Evolutionary conservation across 1,284 basidiomycete species (phyloP).

Genomic region (Marasmius fiardii): DNA sequence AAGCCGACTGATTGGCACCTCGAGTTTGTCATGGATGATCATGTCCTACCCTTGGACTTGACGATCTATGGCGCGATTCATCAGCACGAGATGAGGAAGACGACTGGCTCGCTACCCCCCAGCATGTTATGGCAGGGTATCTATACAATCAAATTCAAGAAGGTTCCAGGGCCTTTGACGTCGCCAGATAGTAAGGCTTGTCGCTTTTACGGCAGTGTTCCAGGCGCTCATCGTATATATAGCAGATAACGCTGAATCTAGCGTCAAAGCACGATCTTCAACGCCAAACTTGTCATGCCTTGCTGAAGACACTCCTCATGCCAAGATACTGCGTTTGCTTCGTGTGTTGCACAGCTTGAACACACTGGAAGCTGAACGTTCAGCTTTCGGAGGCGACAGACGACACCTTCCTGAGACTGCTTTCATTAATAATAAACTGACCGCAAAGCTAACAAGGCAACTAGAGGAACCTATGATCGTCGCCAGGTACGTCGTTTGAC

Average conservation of each 20-base stretch:
- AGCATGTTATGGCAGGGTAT: slow-evolving; percentile 86
- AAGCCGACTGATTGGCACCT: slow-evolving; percentile 96
- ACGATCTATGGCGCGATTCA: slow-evolving; percentile 97
- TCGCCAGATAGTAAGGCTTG: slow-evolving; percentile 52
- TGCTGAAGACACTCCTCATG: slow-evolving; percentile 81
- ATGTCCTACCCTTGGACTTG: slow-evolving; percentile 78
- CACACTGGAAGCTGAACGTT: slow-evolving; percentile 58
- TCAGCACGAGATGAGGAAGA: slow-evolving; percentile 78
- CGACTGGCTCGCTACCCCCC: slow-evolving; percentile 54
- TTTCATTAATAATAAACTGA: slow-evolving; percentile 98
- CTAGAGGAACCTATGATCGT: slow-evolving; percentile 99
- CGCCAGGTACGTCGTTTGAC: slow-evolving; percentile 61
- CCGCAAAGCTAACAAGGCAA: slow-evolving; percentile 96
- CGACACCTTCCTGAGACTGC: slow-evolving; percentile 68
- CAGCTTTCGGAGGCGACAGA: slow-evolving; percentile 43
- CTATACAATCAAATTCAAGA: slow-evolving; percentile 91
- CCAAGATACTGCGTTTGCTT: slow-evolving; percentile 89
- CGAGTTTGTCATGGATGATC: slow-evolving; percentile 90
- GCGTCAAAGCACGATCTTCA: slow-evolving; percentile 54
- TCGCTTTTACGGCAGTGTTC: not conserved
- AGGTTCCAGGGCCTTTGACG: slow-evolving; percentile 81
- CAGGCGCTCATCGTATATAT: slow-evolving; percentile 5
- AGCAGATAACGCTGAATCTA: slow-evolving; percentile 38
- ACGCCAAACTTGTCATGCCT: slow-evolving; percentile 71
- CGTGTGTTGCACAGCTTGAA: slow-evolving; percentile 85